Percentiles rank a stretch among this genome's conserved stretches.
Conservation (phyloP, 106 monocot genomes). For the Allium sativum region DNA sequence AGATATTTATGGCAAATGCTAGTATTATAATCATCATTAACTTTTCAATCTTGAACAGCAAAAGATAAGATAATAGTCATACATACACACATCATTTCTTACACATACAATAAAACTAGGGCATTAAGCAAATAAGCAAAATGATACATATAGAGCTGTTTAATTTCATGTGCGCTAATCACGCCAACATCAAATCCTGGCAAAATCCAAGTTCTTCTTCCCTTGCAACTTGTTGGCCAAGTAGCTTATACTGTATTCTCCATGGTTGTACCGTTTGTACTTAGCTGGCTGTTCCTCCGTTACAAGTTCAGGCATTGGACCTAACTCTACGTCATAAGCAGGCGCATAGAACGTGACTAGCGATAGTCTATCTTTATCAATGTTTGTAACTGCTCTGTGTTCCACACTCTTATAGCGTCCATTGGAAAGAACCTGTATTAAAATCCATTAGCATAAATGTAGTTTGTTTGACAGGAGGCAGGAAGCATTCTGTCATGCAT, state of each 20-base stretch:
- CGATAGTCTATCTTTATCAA: constrained; percentile 31
- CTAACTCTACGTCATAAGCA: constrained; percentile 40
- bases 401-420: constrained; percentile 73
- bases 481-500: too few relatives aligned
- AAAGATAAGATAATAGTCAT: too few relatives aligned
- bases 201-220: constrained; percentile 56
- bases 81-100: too few relatives aligned
- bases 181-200: constrained; percentile 21
- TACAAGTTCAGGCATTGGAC: constrained; percentile 42
- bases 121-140: too few relatives aligned
- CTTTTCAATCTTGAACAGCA: too few relatives aligned
- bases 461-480: too few relatives aligned
- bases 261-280: constrained; percentile 49
- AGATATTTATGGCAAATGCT: too few relatives aligned
- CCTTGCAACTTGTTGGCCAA: constrained; percentile 51
- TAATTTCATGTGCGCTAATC: too few relatives aligned
- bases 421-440: constrained; percentile 44
- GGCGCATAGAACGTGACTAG: constrained; percentile 63
- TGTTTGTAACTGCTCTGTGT: constrained; percentile 45
- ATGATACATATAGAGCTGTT: too few relatives aligned
- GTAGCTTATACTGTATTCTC: constrained; percentile 51
- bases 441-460: too few relatives aligned
- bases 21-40: too few relatives aligned
- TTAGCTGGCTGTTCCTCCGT: constrained; percentile 10
- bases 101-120: too few relatives aligned